Evolutionary conservation across 164 flowering plant genomes (phyloP), one percentile per base, ranked within the genome.

Genomic region (Hamamelis virginiana): DNA sequence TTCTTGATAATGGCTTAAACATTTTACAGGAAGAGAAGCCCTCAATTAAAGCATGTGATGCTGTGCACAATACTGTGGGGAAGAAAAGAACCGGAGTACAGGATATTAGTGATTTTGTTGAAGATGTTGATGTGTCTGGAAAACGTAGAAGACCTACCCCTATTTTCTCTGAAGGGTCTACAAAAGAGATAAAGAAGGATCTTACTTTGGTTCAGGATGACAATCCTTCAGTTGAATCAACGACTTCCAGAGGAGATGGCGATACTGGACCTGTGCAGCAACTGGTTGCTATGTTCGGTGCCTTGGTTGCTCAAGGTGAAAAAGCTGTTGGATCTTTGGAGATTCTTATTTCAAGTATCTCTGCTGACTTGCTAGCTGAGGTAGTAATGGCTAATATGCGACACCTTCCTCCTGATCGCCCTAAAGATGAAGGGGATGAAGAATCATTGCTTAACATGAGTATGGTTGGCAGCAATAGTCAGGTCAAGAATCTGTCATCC

Each of bases 291-390:
- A 87, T 93, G 96, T 93, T 96, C 83, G 91, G 94, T 69, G 92
- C 92, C 45, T 83, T 96, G 82, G 96, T 93, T 73, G 96, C 97
- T 69, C 96, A 96, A 83, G 99, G 99, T 68, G 99, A 96, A 79
- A 90, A 83, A 65, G 96, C 97, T 71, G 82, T 69, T 70, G 88
- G 75, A 55, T 82, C 88, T 43, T 76, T 96, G 65, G 91, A 89
- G 79, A 89, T 96, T 70, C 87, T 96, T 74, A 89, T 96, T 73
- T 84, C 97, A 69, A 93, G 96, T 73, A 90, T 96, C 59, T 91
- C 99, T 47, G 79, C 96, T 22, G 99, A 96, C 80, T 82, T 96
- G 80, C 85, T 96, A 57, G 96, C 97, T 38, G 98, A 96, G 75
- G 93, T 96, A 27, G 98, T 96, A 19, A 89, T 96, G 75, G 88